Conservation (phyloP, 2,329 filamentous ascomycete genomes). For the Alternaria ventricosa region DNA sequence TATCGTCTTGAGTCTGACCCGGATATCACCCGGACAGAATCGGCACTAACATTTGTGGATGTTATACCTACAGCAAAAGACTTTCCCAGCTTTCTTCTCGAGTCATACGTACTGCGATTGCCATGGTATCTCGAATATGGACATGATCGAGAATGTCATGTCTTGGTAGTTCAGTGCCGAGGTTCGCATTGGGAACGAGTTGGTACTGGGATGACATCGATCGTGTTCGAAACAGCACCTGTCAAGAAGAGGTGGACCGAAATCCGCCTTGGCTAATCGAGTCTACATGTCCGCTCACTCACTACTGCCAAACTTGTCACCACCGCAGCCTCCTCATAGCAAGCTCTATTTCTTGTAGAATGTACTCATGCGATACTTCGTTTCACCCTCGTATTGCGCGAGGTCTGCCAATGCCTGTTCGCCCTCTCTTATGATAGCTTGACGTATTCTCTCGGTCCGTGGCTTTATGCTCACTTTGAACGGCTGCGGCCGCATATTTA, state of each 20-base stretch:
- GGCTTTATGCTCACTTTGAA: conserved; percentile 63
- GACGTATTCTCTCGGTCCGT: conserved; percentile 56
- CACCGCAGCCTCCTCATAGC: not conserved
- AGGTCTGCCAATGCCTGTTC: conserved; percentile 60
- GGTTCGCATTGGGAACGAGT: not conserved
- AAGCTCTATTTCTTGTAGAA: conserved; percentile 29
- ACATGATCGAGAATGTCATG: not conserved
- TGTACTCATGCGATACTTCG: conserved; percentile 61
- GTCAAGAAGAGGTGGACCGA: not conserved
- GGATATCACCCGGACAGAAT: too few relatives aligned
- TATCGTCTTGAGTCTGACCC: not conserved
- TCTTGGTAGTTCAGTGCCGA: not conserved
- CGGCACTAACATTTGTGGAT: not conserved
- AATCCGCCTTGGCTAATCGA: not conserved
- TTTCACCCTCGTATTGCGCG: conserved; percentile 62
- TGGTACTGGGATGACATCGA: not conserved
- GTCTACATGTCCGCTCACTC: not conserved
- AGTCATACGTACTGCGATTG: not conserved
- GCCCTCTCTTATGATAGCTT: conserved; percentile 61
- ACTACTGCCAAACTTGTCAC: not conserved
- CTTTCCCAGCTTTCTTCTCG: not conserved
- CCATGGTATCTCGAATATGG: not conserved
- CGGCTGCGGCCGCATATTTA: conserved; percentile 65
- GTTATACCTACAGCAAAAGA: not conserved
- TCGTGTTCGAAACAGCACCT: not conserved